Percentiles rank a stretch among this genome's conserved stretches.
Conservation (phyloP, 129 eudicot genomes). For the Logfia minima region DNA sequence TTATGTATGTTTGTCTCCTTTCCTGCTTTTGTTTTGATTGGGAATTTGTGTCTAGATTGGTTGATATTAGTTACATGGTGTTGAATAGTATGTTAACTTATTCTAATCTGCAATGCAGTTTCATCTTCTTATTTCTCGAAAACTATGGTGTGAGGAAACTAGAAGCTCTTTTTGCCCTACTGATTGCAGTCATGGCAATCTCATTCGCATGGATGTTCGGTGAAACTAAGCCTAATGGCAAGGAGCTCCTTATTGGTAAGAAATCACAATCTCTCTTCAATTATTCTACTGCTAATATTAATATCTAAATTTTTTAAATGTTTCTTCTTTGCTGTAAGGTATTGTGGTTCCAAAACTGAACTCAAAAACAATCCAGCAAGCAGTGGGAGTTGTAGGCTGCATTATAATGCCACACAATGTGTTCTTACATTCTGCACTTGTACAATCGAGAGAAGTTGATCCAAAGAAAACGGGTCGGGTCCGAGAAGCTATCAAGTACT, state of each 20-base stretch:
- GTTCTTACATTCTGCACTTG: constrained; percentile 93
- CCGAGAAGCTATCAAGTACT: constrained; percentile 84
- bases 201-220: constrained; percentile 98
- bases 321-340: constrained; percentile 47
- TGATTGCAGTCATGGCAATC: constrained; percentile 82
- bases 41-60: not conserved
- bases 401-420: constrained; percentile 98
- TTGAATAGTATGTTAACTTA: not conserved
- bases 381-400: constrained; percentile 91
- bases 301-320: not conserved
- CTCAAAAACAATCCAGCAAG: constrained; percentile 80
- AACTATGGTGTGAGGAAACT: constrained; percentile 90
- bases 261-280: not conserved
- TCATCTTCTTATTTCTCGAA: constrained; percentile 84
- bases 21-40: not conserved
- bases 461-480: constrained; percentile 71
- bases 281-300: not conserved
- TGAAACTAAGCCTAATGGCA: constrained; percentile 74
- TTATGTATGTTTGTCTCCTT: not conserved
- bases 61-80: not conserved
- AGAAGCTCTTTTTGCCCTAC: constrained; percentile 86
- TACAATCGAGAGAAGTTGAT: constrained; percentile 83
- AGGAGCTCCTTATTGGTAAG: constrained; percentile 74
- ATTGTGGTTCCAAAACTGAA: constrained; percentile 76
- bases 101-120: constrained; percentile 46